phyloP scores from a whole-genome alignment of 192 early-diverging fungal species.

The Rhizophagus sp. region DNA sequence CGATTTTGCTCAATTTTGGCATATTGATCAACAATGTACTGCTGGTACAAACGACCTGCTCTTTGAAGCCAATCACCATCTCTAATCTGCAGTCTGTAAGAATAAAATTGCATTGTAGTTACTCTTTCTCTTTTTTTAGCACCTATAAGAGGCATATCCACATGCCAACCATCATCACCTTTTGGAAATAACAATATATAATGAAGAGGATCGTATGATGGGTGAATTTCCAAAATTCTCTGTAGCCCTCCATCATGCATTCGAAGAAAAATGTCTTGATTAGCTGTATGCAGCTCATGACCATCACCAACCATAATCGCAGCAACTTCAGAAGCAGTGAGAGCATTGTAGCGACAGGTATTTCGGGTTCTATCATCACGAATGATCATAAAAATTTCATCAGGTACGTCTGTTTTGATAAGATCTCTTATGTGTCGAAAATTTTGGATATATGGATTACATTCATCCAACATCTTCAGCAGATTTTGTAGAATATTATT shows the following conservation, averaged over 20 bases:
- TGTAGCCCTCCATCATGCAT: slow-evolving; percentile 6
- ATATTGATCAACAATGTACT: slow-evolving; percentile 37
- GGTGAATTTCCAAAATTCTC: slow-evolving; percentile 25
- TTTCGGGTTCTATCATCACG: too few relatives aligned
- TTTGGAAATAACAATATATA: slow-evolving; percentile 29
- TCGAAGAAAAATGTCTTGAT: slow-evolving; percentile 32
- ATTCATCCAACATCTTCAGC: too few relatives aligned
- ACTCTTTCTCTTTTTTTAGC: not conserved
- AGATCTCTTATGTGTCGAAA: too few relatives aligned
- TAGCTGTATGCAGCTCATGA: not conserved
- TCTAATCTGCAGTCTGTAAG: slow-evolving; percentile 32
- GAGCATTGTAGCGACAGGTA: not conserved
- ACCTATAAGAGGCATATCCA: not conserved
- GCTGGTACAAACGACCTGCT: slow-evolving; percentile 28
- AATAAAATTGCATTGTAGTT: slow-evolving; percentile 15
- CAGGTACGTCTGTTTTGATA: too few relatives aligned
- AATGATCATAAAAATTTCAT: too few relatives aligned
- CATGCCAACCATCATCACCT: slow-evolving; percentile 32
- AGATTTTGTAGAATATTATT: too few relatives aligned
- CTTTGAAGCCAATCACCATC: slow-evolving; percentile 20
- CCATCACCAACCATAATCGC: slow-evolving; percentile 25
- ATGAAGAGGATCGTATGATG: slow-evolving; percentile 23
- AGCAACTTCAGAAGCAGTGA: slow-evolving; percentile 31
- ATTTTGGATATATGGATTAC: too few relatives aligned
- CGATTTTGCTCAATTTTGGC: slow-evolving; percentile 33